These are phyloP conservation scores for Ammopiptanthus mongolicus DNA, from an alignment of 306 rosid species.

Conservation along the genomic window DNA sequence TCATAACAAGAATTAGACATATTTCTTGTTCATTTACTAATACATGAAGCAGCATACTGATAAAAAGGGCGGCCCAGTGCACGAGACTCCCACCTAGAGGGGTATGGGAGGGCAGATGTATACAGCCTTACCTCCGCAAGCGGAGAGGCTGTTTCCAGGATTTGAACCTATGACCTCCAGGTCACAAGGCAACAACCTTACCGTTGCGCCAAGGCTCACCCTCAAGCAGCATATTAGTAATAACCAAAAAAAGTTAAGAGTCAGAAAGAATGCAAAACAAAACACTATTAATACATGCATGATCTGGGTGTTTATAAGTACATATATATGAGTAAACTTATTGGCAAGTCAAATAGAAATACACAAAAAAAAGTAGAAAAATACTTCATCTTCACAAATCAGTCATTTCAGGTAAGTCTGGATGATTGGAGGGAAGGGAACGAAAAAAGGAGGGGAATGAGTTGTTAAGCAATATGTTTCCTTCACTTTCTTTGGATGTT, in stretches of 20 bases:
- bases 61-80: too few species aligned
- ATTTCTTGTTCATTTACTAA: background rate
- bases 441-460: background rate
- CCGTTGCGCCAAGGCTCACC: too few species aligned
- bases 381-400: background rate
- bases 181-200: too few species aligned
- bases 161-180: too few species aligned
- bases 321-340: background rate
- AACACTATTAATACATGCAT: background rate
- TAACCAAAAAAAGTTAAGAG: background rate
- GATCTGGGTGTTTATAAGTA: background rate
- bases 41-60: background rate
- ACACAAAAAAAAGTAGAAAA: background rate
- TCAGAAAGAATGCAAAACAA: background rate
- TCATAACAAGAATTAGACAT: slow-evolving; percentile 13
- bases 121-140: too few species aligned
- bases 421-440: background rate
- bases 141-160: too few species aligned
- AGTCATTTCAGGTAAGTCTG: background rate
- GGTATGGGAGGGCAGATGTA: too few species aligned
- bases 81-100: too few species aligned
- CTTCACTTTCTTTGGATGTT: background rate
- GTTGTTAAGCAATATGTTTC: background rate
- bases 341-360: background rate
- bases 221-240: background rate